A percentile compares a stretch with the other conserved stretches of the same genome.
phyloP scores from a whole-genome alignment of 495 filamentous ascomycete genomes.

The Pseudevernia furfuracea region DNA sequence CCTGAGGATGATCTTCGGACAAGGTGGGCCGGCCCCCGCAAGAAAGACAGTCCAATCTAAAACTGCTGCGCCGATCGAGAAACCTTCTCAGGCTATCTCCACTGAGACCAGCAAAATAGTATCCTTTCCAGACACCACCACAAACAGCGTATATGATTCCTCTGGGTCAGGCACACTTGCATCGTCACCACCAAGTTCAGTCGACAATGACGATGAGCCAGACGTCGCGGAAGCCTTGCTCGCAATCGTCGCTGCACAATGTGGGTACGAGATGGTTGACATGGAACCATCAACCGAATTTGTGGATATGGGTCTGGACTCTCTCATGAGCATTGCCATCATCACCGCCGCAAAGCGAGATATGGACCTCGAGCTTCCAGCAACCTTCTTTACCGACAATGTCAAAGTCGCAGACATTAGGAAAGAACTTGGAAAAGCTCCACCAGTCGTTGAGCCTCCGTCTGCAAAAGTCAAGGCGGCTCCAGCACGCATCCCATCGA shows the following conservation, averaged over 20 bases:
- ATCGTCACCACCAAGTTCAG: not conserved
- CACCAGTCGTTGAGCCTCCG: not conserved
- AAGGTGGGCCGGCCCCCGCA: conserved; percentile 16
- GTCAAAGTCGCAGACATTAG: conserved; percentile 24
- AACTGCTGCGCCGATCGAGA: not conserved
- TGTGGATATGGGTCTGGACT: conserved; percentile 43
- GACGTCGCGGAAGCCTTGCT: conserved; percentile 39
- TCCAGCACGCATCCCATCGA: not conserved
- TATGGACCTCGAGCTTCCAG: conserved; percentile 15
- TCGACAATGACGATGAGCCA: not conserved
- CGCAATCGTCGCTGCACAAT: conserved; percentile 56
- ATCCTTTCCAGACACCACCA: not conserved
- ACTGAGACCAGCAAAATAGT: not conserved
- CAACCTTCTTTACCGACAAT: conserved; percentile 19
- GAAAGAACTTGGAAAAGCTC: conserved; percentile 5
- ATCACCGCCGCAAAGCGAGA: conserved; percentile 48
- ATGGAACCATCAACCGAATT: conserved; percentile 44
- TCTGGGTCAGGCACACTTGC: not conserved
- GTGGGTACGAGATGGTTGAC: conserved; percentile 46
- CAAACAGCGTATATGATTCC: not conserved
- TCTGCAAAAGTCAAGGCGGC: not conserved
- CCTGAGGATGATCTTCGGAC: conserved; percentile 44
- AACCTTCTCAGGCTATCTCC: not conserved
- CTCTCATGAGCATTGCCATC: conserved; percentile 44
- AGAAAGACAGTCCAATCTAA: not conserved